Evolutionary conservation across 148 eudicot genomes (phyloP), one percentile per base, ranked within the genome.

Genomic region (Dysphania ambrosioides): DNA sequence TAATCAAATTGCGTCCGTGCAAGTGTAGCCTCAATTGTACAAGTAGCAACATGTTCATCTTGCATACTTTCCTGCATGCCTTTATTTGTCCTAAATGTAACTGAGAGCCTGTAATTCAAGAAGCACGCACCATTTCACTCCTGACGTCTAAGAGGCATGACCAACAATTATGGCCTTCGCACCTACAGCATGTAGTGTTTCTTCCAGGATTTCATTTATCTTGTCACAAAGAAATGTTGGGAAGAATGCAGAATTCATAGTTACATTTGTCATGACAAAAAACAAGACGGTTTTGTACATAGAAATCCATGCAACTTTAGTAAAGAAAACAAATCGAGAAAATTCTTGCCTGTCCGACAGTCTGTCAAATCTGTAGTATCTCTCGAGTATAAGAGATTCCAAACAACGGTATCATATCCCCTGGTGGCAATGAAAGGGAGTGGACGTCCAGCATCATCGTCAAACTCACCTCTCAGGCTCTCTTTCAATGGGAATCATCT

Each of bases 81-180:
- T 15, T 69, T 31, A n/a, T n/a, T 40, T 66, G 51, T 62, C 78
- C 80, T 88, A 88, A 3, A 84, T 80, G 70, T 88, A 92, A 74
- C 85, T 88, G 76, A 86, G 90, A 71, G 81, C 86, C 70, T 87
- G 88, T 76, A 90, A 80, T 71, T 92, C 93, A 78, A 78, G n/a
- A n/a, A n/a, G n/a, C n/a, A n/a, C 69, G 55, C 87, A 94, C 98
- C 98, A 92, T 81, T 95, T 95, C 32, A 87, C 90, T 75, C 98
- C 98, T 15, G 76, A 69, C 61, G 77, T 77, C 80, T 95, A 97
- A 80, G 98, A 97, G 75, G 98, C 92, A 83, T 92, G 98, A 75
- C 98, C 98, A 41, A 94, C 98, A 64, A 95, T 91, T 97, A 95
- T 92, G 67, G 84, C 93, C 81, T 92, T 92, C 40, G 96, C 98